Base-by-base conservation (phyloP, 108 stramenopile species). In the Aureococcus anophagefferens region DNA sequence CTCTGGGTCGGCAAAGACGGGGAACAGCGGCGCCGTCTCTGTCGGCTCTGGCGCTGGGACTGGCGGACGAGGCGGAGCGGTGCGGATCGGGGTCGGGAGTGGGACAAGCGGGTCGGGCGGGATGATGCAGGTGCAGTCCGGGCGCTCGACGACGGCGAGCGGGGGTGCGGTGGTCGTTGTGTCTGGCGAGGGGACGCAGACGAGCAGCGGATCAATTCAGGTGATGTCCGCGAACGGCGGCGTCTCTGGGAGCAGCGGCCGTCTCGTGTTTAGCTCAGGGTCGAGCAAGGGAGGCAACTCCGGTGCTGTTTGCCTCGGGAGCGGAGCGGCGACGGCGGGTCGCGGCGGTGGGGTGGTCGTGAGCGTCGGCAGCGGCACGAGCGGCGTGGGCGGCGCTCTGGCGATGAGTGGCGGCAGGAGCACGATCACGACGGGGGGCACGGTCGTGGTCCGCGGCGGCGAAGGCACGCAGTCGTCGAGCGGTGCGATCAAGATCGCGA, bases 301-400 rank as follows among this genome's bases (percentile, higher is more conserved):
- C 30, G 71, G 71, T 0, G 7, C 71, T 0, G 5, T 71, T 1
- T 44, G 35, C 33, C 5, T 71, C n/a, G 71, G 71, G 13, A 21
- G 17, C 32, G 71, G 71, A 4, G 35, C 29, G 30, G 63, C 63
- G 18, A 63, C 71, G 14, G 30, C 46, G 34, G 71, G 71, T 11
- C 21, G 21, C 21, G 51, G 51, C 51, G 51, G 51, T 11, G 21
- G 51, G 7, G 21, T 59, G 17, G 51, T 59, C 21, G 3, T 59
- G 21, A 25, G 21, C 51, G 51, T 59, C 51, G 51, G 51, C 21
- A 25, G 21, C 21, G 51, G 51, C 21, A 59, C 51, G 51, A 59
- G 51, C 51, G 51, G 51, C 51, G 51, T 28, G 21, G 51, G 51
- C 51, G 51, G 21, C 25, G 51, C 51, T 1, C 1, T 59, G 21